phyloP scores from a whole-genome alignment of 441 rosid genomes.

The Sinapis alba region DNA sequence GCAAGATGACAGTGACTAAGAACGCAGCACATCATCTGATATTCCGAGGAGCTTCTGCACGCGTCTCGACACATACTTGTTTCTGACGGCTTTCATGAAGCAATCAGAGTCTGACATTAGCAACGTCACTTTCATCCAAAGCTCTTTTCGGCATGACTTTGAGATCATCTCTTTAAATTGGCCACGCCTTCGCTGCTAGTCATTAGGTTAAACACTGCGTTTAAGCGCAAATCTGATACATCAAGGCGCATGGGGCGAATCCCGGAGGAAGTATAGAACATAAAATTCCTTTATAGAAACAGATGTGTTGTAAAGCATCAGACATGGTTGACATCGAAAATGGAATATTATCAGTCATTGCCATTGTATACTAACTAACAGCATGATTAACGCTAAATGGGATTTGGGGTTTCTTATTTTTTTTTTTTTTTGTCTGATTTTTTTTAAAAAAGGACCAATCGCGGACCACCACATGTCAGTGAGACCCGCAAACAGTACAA shows the following conservation, averaged over 20 bases:
- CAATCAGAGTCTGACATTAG: background rate
- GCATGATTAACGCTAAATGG: too few relatives aligned
- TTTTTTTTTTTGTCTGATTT: too few relatives aligned
- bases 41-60: background rate
- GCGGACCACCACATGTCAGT: too few relatives aligned
- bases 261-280: constrained; percentile 7
- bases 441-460: too few relatives aligned
- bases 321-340: background rate
- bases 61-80: background rate
- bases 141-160: background rate
- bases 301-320: background rate
- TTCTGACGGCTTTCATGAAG: background rate
- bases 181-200: background rate
- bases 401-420: too few relatives aligned
- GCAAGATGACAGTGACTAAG: constrained; percentile 4
- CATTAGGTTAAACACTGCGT: background rate
- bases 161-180: constrained; percentile 7
- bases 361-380: background rate
- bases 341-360: background rate
- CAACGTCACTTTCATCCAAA: background rate
- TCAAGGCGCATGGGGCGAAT: background rate
- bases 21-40: constrained; percentile 19
- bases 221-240: background rate
- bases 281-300: background rate
- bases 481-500: too few relatives aligned